Evolutionary conservation across 2,329 filamentous ascomycete species (phyloP).

Genomic region (Colletotrichum theobromicola): DNA sequence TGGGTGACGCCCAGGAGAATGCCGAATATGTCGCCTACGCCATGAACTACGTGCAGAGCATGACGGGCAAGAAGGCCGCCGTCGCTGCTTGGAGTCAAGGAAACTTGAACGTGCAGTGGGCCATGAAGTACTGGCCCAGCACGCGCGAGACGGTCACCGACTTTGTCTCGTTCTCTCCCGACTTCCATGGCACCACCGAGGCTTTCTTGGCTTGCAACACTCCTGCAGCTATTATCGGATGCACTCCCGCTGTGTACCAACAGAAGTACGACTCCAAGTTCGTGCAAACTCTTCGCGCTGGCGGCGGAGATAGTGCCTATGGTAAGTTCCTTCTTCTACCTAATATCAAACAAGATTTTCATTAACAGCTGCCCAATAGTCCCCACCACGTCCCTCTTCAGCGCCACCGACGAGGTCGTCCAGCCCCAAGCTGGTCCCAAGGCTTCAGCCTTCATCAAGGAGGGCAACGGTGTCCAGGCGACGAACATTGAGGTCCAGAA

Average conservation of each 20-base stretch:
- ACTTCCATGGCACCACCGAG: slow-evolving; percentile 42
- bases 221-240: neutral
- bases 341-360: accelerated
- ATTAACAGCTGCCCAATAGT: slow-evolving; percentile 29
- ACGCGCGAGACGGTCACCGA: slow-evolving; percentile 49
- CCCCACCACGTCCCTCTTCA: slow-evolving; percentile 59
- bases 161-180: slow-evolving; percentile 56
- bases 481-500: slow-evolving; percentile 55
- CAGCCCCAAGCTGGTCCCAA: slow-evolving; percentile 49
- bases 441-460: slow-evolving; percentile 50
- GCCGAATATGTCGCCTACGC: slow-evolving; percentile 63
- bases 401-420: slow-evolving; percentile 54
- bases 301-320: slow-evolving; percentile 56
- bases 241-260: slow-evolving; percentile 47
- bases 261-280: slow-evolving; percentile 49
- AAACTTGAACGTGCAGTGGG: slow-evolving; percentile 60
- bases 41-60: slow-evolving; percentile 57
- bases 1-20: slow-evolving; percentile 54
- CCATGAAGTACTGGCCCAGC: slow-evolving; percentile 61
- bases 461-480: slow-evolving; percentile 46
- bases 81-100: slow-evolving; percentile 62
- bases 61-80: slow-evolving; percentile 43
- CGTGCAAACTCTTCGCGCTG: slow-evolving; percentile 43
- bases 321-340: neutral
- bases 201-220: neutral